These are phyloP conservation scores for Salicornia ramosissima DNA, from an alignment of 148 eudicot species.

Conservation along the genomic window DNA sequence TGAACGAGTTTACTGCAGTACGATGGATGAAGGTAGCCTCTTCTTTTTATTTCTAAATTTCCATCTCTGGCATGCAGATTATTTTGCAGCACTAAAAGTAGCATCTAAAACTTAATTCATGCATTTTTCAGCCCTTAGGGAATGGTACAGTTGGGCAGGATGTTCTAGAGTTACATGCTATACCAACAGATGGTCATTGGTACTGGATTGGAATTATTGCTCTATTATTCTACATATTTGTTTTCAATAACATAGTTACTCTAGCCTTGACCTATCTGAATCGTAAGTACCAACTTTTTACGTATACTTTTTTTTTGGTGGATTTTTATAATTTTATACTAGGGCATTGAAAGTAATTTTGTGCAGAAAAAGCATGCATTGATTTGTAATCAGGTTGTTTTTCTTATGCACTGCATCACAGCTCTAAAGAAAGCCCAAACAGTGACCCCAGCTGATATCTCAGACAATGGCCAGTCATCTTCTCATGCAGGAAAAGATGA, in stretches of 20 bases:
- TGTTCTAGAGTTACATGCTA: conserved; percentile 40
- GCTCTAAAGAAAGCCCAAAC: conserved; percentile 58
- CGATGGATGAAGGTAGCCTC: conserved; percentile 71
- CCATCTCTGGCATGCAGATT: neutral
- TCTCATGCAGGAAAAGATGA: conserved; percentile 26
- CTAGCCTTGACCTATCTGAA: conserved; percentile 54
- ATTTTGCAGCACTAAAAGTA: neutral
- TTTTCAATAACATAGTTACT: conserved; percentile 65
- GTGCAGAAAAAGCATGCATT: neutral
- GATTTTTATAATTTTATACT: neutral
- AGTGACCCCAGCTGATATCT: conserved; percentile 27
- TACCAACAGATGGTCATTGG: conserved; percentile 53
- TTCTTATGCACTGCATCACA: conserved; percentile 27
- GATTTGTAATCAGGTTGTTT: neutral
- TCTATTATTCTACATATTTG: conserved; percentile 41
- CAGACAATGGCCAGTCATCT: conserved; percentile 32
- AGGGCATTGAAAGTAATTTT: neutral
- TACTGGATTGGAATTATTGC: conserved; percentile 80
- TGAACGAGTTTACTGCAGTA: conserved; percentile 68
- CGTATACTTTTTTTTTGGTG: neutral
- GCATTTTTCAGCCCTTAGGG: conserved; percentile 23
- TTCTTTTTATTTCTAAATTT: neutral
- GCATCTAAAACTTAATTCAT: conserved; percentile 1
- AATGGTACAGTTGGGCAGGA: conserved; percentile 49
- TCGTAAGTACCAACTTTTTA: conserved; percentile 39